Percentiles rank a stretch among this genome's conserved stretches.
Evolutionary conservation across 2,329 filamentous ascomycete species (phyloP).

Genomic region (Aquanectria penicillioides): DNA sequence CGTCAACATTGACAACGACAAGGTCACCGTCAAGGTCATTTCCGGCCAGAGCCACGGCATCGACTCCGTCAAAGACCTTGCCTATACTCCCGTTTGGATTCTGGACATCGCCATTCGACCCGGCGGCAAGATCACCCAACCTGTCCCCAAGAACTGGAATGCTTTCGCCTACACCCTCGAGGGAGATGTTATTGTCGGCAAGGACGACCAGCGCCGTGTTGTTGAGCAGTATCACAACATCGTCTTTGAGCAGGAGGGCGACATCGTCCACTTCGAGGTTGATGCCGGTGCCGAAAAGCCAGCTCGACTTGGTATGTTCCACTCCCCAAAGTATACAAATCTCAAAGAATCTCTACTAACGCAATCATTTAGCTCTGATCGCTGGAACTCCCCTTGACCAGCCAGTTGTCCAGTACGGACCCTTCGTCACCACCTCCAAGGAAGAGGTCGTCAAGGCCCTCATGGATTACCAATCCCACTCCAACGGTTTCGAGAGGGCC

Average conservation of each 20-base stretch:
- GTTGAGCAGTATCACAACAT: conserved; percentile 85
- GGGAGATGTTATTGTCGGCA: conserved; percentile 74
- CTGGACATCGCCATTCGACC: conserved; percentile 84
- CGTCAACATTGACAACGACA: conserved; percentile 76
- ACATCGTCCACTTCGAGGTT: conserved; percentile 78
- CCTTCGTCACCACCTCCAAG: conserved; percentile 80
- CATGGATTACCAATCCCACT: conserved; percentile 75
- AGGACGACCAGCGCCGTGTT: conserved; percentile 58
- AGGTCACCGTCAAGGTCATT: conserved; percentile 88
- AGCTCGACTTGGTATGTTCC: conserved; percentile 58
- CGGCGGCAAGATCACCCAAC: conserved; percentile 80
- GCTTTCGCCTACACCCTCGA: conserved; percentile 88
- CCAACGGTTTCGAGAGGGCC: conserved; percentile 84
- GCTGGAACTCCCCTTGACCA: conserved; percentile 85
- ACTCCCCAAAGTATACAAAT: neutral
- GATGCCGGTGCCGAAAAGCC: conserved; percentile 69
- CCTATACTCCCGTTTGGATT: conserved; percentile 98
- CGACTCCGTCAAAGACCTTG: conserved; percentile 88
- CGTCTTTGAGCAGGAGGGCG: conserved; percentile 84
- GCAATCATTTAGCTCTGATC: conserved; percentile 65
- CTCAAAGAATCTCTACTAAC: neutral
- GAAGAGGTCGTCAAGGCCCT: conserved; percentile 82
- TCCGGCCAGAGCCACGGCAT: conserved; percentile 85
- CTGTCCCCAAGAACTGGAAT: conserved; percentile 84
- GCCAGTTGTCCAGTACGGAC: conserved; percentile 83